Evolutionary conservation across 1,139 yeast species (phyloP), one percentile per base, ranked within the genome.

Genomic region (Suhomyces panamericanus): DNA sequence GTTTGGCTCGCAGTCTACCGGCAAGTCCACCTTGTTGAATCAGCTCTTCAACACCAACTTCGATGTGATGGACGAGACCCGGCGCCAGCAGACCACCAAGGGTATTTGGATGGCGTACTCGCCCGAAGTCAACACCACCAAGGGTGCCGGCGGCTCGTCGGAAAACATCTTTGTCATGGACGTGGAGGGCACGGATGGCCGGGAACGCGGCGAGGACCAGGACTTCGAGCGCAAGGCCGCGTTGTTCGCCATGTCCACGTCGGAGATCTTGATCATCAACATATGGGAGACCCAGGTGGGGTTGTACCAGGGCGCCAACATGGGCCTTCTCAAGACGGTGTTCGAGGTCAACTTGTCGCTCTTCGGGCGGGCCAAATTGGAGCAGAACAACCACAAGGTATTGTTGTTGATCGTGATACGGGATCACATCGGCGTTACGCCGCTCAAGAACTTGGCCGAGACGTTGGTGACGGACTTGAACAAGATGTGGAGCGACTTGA

Each of bases 211-310:
- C 13, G 99, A 93, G 57, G 99, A 93, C 64, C 98, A 93, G 64
- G 99, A 93, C 64, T 93, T 93, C 65, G 99, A 93, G 66, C 78
- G 99, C 48, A 93, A 93, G 60, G 91, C 97, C 1, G 98, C 99
- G 0, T 70, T 95, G 41, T 93, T 93, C 73, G 98, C 99, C 0
- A 71, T 93, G 49, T 82, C 98, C 7, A 91, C 97, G 0, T 83
- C 95, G 14, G 99, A 93, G 60, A 83, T 91, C 3, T 75, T 93
- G 57, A 90, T 93, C 50, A 85, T 93, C 43, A 93, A 93, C 64
- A 82, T 93, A 63, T 93, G 99, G 98, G 99, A 93, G 64, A 87
- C 89, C 55, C 99, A 93, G 63, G 91, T 93, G 44, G 99, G 99
- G 5, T 74, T 95, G 42, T 93, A 93, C 61, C 98, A 93, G 62